Conservation (phyloP, 2,329 filamentous ascomycete genomes). For the Coleophoma eucalyptorum region DNA sequence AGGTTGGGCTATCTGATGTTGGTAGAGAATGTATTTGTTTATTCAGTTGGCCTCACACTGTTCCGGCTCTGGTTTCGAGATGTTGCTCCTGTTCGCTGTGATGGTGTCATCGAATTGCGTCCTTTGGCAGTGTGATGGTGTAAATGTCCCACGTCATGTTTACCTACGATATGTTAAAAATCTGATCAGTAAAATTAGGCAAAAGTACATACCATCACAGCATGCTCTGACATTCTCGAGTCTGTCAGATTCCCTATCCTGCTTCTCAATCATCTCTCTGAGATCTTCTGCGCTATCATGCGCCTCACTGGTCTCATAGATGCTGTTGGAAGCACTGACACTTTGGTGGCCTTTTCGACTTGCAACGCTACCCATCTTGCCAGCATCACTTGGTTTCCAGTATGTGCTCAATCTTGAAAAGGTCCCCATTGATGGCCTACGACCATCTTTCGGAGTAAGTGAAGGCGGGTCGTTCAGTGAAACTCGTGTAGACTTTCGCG, state of each 20-base stretch:
- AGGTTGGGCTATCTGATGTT: not conserved
- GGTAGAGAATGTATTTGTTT: not conserved
- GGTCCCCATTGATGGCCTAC: constrained; percentile 35
- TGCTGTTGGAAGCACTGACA: constrained; percentile 33
- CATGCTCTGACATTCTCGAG: constrained; percentile 96
- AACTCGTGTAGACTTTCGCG: constrained; percentile 28
- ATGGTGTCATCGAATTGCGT: constrained; percentile 28
- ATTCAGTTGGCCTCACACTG: not conserved
- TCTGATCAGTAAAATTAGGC: not conserved
- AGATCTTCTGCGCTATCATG: constrained; percentile 83
- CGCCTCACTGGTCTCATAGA: constrained; percentile 53
- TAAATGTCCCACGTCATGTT: constrained; percentile 68
- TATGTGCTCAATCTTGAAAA: constrained; percentile 58
- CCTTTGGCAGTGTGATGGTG: constrained; percentile 43
- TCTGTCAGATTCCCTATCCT: constrained; percentile 72
- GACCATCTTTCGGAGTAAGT: constrained; percentile 16
- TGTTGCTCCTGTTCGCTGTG: constrained; percentile 1
- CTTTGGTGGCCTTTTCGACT: constrained; percentile 50
- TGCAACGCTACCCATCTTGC: constrained; percentile 42
- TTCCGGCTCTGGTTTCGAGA: not conserved
- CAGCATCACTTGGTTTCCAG: constrained; percentile 37
- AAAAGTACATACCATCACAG: constrained; percentile 76
- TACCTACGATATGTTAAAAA: constrained; percentile 45
- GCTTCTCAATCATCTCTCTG: constrained; percentile 71
- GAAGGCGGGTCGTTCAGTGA: constrained; percentile 17